Evolutionary conservation across 257 asterid species (phyloP), one percentile per base, ranked within the genome.

Genomic region (Plectranthus barbatus): DNA sequence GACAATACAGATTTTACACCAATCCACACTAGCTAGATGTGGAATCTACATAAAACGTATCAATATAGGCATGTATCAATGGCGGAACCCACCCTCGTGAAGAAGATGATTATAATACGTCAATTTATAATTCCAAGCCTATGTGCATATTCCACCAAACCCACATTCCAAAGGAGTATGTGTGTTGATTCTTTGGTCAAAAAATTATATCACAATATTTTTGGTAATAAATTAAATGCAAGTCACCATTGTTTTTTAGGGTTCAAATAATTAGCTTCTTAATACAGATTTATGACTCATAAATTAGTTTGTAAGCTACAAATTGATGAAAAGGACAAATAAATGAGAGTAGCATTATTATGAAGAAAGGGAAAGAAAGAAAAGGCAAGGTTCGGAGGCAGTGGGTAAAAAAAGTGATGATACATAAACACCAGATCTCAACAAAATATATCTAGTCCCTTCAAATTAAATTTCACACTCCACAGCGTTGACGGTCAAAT

Each of bases 371-470:
- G 1, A 9, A 46, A 46, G 5, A 23, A 24, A 4, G 52, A 15
- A 23, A 15, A 7, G 52, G 36, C 57, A 46, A 14, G 62, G 68
- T 36, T 24, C 71, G 49, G 33, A 44, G 19, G 66, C 36, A 48
- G 33, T 40, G 74, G n/a, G 74, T 68, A 76, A 79, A 79, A 75
- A 47, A 50, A 37, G 67, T 75, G 74, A 44, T 74, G 74, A 64
- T 14, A 18, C 47, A 21, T 1, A 5, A 19, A 13, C 48, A 49
- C 70, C 26, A 14, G 7, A 10, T 24, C 36, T 46, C 26, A 49
- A 60, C 9, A 51, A 6, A 31, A 12, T 36, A 2, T 50, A 21
- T 3, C 31, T 26, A 1, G 12, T 36, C 41, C 12, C 10, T 7
- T 36, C 41, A 7, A 11, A 7, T 4, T 31, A 26, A 42, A 52